Evolutionary conservation across 1,284 basidiomycete species (phyloP).

Genomic region (Apiotrichum sp.): DNA sequence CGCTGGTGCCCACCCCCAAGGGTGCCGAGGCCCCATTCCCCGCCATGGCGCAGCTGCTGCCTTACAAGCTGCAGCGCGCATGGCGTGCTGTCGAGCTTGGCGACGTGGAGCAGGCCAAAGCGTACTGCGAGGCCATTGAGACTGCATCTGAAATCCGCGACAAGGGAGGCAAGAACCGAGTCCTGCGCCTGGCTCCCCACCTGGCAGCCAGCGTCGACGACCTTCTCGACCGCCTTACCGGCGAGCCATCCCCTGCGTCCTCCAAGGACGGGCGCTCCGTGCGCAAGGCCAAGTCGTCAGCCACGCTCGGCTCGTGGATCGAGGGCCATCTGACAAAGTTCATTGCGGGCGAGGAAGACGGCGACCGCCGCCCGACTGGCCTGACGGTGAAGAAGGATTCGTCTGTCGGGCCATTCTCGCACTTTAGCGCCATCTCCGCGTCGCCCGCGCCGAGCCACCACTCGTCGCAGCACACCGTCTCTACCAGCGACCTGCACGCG

Average conservation of each 20-base stretch:
- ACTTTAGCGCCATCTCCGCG: conserved; percentile 89
- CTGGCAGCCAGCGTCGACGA: conserved; percentile 73
- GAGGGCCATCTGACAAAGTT: conserved; percentile 94
- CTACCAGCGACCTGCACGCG: conserved; percentile 13
- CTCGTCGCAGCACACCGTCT: conserved; percentile 18
- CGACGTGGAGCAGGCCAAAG: conserved; percentile 63
- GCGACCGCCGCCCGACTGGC: conserved; percentile 40
- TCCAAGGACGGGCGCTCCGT: conserved; percentile 55
- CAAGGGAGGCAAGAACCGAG: conserved; percentile 16
- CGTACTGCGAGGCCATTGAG: conserved; percentile 89
- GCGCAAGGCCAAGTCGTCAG: conserved; percentile 74
- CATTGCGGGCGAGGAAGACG: conserved; percentile 77
- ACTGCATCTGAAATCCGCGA: conserved; percentile 46
- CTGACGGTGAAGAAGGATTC: conserved; percentile 12
- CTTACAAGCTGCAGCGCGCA: conserved; percentile 80
- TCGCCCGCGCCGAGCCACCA: conserved; percentile 56
- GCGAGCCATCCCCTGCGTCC: conserved; percentile 63
- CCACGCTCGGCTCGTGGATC: conserved; percentile 86
- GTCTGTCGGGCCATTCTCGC: conserved; percentile 78
- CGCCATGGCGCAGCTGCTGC: conserved; percentile 80
- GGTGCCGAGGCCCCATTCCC: conserved; percentile 71
- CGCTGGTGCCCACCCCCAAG: conserved; percentile 64
- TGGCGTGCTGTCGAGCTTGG: conserved; percentile 71
- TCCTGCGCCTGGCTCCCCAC: conserved; percentile 55
- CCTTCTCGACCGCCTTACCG: conserved; percentile 73